Evolutionary conservation across 306 rosid genomes (phyloP).

Genomic region (Luffa acutangula): DNA sequence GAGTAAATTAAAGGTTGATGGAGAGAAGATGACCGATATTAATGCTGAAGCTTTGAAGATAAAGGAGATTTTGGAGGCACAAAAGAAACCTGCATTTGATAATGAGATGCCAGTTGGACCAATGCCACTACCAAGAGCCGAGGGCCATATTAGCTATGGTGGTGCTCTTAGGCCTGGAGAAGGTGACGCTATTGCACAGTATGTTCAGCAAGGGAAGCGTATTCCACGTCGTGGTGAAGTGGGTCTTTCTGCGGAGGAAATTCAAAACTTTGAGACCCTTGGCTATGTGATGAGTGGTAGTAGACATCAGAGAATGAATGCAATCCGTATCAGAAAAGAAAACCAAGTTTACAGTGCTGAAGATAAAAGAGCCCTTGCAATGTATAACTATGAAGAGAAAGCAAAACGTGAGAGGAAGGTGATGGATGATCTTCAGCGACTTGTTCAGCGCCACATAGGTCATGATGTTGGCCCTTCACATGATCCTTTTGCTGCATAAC

Average conservation of each 20-base stretch:
- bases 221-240: slow-evolving; percentile 97
- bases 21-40: slow-evolving; percentile 23
- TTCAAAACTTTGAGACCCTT: slow-evolving; percentile 67
- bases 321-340: slow-evolving; percentile 92
- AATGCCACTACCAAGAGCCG: slow-evolving; percentile 83
- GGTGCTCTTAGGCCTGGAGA: slow-evolving; percentile 99
- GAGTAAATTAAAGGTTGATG: slow-evolving; percentile 24
- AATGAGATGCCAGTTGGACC: slow-evolving; percentile 78
- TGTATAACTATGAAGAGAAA: slow-evolving; percentile 94
- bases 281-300: slow-evolving; percentile 99
- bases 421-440: slow-evolving; percentile 93
- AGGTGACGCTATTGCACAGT: slow-evolving; percentile 95
- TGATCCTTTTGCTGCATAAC: slow-evolving; percentile 13
- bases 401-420: slow-evolving; percentile 91
- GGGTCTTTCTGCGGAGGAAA: slow-evolving; percentile 95
- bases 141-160: slow-evolving; percentile 97
- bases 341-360: slow-evolving; percentile 98
- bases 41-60: slow-evolving; percentile 48
- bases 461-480: slow-evolving; percentile 97
- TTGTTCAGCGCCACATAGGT: slow-evolving; percentile 94
- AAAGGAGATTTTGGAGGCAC: slow-evolving; percentile 64
- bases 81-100: slow-evolving; percentile 65
- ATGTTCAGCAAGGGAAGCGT: slow-evolving; percentile 99
- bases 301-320: slow-evolving; percentile 98
- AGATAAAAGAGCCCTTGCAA: slow-evolving; percentile 93